These are phyloP conservation scores for Plasmodium cynomolgi DNA, from an alignment of 169 alveolate species.

Conservation along the genomic window DNA sequence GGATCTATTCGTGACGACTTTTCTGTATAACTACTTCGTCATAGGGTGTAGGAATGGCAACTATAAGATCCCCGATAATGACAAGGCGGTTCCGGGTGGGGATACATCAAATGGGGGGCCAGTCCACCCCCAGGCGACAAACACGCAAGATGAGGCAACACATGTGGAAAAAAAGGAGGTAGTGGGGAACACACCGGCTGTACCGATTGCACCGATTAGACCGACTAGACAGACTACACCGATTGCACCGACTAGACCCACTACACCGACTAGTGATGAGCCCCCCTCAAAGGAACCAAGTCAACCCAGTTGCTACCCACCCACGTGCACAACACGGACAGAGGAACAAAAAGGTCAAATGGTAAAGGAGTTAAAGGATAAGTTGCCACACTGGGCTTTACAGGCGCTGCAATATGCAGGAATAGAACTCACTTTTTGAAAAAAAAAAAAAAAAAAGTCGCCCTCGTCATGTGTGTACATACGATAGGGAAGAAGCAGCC, in stretches of 20 bases:
- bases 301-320: not conserved
- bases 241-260: too few relatives aligned
- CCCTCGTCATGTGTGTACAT: not conserved
- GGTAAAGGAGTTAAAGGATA: constrained; percentile 60
- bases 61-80: constrained; percentile 80
- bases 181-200: not conserved
- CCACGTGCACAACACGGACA: not conserved
- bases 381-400: constrained; percentile 90
- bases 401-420: constrained; percentile 81
- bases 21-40: constrained; percentile 58
- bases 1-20: constrained; percentile 22
- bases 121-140: not conserved
- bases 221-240: too few relatives aligned
- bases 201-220: not conserved
- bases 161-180: not conserved
- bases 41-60: constrained; percentile 88
- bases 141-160: not conserved
- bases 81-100: not conserved
- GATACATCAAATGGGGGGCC: not conserved
- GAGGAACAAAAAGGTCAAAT: not conserved
- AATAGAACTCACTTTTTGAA: constrained; percentile 54
- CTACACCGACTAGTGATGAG: not conserved
- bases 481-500: not conserved
- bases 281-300: not conserved
- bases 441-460: constrained; percentile 3